Evolutionary conservation across 352 stramenopile species (phyloP).

Genomic region (Globisporangium cylindrosporum): DNA sequence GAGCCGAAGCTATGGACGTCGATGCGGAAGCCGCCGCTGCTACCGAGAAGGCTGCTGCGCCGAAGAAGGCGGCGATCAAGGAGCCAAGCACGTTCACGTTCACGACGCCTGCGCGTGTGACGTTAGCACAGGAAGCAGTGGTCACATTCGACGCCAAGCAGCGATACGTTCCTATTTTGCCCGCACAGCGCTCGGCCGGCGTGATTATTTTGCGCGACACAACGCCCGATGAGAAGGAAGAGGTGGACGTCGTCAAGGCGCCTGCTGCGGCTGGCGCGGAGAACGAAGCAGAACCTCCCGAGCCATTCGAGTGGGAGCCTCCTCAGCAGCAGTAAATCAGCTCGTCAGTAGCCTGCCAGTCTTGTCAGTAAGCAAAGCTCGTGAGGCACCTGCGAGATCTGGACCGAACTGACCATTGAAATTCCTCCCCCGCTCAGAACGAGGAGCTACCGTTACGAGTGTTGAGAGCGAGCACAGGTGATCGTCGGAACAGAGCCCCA

Average conservation of each 20-base stretch:
- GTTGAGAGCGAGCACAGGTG: not conserved
- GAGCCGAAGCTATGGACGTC: slow-evolving; percentile 67
- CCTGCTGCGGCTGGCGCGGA: slow-evolving; percentile 87
- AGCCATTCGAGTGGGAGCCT: slow-evolving; percentile 97
- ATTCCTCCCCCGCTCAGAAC: not conserved
- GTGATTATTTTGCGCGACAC: slow-evolving; percentile 96
- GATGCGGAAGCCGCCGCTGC: slow-evolving; percentile 42
- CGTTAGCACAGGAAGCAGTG: slow-evolving; percentile 87
- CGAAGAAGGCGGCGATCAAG: slow-evolving; percentile 65
- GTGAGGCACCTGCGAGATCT: not conserved
- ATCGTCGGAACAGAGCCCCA: not conserved
- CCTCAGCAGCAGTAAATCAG: slow-evolving; percentile 28
- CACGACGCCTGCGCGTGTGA: slow-evolving; percentile 93
- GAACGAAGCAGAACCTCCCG: slow-evolving; percentile 92
- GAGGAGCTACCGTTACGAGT: not conserved
- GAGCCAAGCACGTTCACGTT: slow-evolving; percentile 93
- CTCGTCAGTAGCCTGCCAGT: not conserved
- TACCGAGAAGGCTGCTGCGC: slow-evolving; percentile 36
- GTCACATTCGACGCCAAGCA: slow-evolving; percentile 91
- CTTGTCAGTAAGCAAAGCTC: not conserved
- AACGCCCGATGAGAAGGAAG: slow-evolving; percentile 90
- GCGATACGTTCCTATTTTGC: slow-evolving; percentile 88
- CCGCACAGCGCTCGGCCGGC: slow-evolving; percentile 73
- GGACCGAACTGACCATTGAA: not conserved
- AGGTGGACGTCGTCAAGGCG: slow-evolving; percentile 93